Conservation (phyloP, 148 eudicot species). For the Amaranthus palmeri region DNA sequence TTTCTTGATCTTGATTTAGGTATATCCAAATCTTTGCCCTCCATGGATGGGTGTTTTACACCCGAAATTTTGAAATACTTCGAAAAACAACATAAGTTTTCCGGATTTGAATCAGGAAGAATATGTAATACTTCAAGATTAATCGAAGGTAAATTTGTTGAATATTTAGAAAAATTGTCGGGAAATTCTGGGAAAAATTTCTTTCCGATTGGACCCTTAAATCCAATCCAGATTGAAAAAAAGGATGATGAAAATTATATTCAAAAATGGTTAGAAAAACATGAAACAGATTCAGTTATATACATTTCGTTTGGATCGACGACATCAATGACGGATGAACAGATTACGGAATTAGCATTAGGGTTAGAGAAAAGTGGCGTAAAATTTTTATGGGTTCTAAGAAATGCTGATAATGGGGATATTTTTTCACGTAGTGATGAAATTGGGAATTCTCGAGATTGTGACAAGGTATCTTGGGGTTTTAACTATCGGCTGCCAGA, state of each 20-base stretch:
- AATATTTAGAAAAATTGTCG: slow-evolving; percentile 14
- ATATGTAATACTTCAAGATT: slow-evolving; percentile 30
- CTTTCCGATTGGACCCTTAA: slow-evolving; percentile 18
- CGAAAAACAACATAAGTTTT: background rate
- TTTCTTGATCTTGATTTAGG: slow-evolving; percentile 7
- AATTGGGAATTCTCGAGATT: background rate
- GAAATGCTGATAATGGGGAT: slow-evolving; percentile 24
- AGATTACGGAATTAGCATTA: slow-evolving; percentile 45
- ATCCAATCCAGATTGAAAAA: background rate
- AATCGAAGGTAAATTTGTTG: slow-evolving; percentile 36
- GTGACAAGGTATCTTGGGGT: no score
- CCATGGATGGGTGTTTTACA: slow-evolving; percentile 20
- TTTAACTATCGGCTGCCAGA: slow-evolving; percentile 26
- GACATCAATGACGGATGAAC: slow-evolving; percentile 33
- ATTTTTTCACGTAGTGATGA: slow-evolving; percentile 16
- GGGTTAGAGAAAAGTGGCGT: slow-evolving; percentile 48
- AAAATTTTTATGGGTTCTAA: slow-evolving; percentile 58
- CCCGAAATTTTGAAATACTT: slow-evolving; percentile 17
- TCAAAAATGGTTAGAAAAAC: slow-evolving; percentile 19
- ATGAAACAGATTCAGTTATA: slow-evolving; percentile 36
- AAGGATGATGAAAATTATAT: background rate
- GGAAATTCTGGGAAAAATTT: slow-evolving; percentile 6
- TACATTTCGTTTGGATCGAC: slow-evolving; percentile 61
- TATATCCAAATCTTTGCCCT: slow-evolving; percentile 12
- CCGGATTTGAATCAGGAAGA: slow-evolving; percentile 25